Conservation (phyloP, 441 rosid species). For the Populus hybrid region DNA sequence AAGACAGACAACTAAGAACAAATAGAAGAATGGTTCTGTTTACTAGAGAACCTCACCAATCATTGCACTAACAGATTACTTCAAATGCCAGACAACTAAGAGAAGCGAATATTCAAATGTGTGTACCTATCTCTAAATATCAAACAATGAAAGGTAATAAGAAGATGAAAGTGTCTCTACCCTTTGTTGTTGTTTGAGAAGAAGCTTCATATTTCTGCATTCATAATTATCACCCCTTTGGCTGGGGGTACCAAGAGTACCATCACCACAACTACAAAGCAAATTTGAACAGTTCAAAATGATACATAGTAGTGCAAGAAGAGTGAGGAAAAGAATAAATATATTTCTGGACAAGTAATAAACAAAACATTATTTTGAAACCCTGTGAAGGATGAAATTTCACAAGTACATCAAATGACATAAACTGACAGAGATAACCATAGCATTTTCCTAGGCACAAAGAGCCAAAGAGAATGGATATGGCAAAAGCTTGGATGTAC, state of each 20-base stretch:
- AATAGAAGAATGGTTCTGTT: neutral
- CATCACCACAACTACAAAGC: constrained; percentile 92
- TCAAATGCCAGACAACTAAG: neutral
- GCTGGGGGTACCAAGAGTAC: constrained; percentile 82
- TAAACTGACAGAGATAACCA: neutral
- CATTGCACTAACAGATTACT: neutral
- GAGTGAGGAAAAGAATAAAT: neutral
- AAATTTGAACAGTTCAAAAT: constrained; percentile 23
- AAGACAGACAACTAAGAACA: neutral
- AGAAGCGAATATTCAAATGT: neutral
- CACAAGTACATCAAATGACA: neutral
- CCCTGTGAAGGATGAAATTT: neutral
- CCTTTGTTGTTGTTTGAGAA: constrained; percentile 96
- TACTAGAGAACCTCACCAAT: neutral
- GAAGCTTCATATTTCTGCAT: constrained; percentile 98
- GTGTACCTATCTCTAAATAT: neutral
- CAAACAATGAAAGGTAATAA: constrained; percentile 13
- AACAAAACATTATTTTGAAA: neutral
- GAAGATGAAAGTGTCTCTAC: constrained; percentile 30
- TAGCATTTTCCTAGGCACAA: neutral
- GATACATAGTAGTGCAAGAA: constrained; percentile 1
- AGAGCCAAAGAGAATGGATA: neutral
- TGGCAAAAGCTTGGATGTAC: neutral
- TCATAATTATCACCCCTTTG: constrained; percentile 98
- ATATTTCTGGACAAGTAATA: neutral